These are phyloP conservation scores for Papilionanthe hybrid DNA, from an alignment of 116 monocot genomes.

Conservation along the genomic window DNA sequence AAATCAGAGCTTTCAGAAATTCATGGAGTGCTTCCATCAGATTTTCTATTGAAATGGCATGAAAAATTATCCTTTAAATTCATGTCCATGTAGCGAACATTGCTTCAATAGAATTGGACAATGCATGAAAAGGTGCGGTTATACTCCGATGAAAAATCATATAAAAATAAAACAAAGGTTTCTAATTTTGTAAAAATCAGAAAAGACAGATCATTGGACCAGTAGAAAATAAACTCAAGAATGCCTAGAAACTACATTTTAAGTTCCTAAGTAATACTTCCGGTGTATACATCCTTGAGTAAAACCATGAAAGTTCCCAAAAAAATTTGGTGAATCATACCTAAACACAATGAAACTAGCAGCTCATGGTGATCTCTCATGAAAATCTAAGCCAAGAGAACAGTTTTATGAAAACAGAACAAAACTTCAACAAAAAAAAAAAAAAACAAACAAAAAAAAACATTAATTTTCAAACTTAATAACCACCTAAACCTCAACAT, in stretches of 20 bases:
- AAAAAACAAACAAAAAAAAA: too few relatives aligned
- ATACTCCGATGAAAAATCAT: not conserved
- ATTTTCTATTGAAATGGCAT: not conserved
- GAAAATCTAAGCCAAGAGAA: too few relatives aligned
- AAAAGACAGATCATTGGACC: not conserved
- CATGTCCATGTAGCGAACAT: not conserved
- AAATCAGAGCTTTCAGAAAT: not conserved
- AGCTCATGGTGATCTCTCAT: too few relatives aligned
- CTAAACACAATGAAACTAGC: not conserved
- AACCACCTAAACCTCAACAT: too few relatives aligned
- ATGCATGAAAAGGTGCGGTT: not conserved
- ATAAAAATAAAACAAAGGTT: not conserved
- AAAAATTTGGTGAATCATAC: not conserved
- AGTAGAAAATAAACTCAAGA: not conserved
- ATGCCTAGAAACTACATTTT: not conserved
- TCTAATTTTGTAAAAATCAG: not conserved
- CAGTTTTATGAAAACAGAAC: too few relatives aligned
- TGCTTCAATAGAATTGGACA: not conserved
- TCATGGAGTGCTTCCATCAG: not conserved
- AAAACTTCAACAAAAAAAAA: too few relatives aligned
- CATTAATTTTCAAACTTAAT: too few relatives aligned
- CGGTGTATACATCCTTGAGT: not conserved
- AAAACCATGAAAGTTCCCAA: not conserved
- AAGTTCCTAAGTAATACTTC: not conserved
- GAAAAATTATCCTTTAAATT: not conserved